Conservation (phyloP, 2,329 filamentous ascomycete genomes). For the Fusarium sacchari region DNA sequence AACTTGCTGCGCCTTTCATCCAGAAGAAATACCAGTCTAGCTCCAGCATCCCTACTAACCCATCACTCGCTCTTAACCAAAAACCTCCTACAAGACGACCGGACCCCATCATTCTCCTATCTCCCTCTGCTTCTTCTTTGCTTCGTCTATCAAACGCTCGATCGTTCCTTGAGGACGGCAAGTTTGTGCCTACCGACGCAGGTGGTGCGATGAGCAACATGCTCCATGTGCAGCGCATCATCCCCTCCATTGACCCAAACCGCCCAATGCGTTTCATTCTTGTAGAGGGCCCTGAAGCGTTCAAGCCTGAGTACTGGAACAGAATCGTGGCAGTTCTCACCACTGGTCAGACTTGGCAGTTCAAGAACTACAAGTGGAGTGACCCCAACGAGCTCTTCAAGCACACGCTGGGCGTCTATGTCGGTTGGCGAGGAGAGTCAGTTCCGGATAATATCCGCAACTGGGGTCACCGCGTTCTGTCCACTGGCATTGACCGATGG, state of each 20-base stretch:
- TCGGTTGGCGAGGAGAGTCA: slow-evolving; percentile 90
- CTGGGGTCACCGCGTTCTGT: slow-evolving; percentile 87
- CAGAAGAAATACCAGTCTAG: slow-evolving; percentile 63
- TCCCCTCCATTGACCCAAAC: slow-evolving; percentile 75
- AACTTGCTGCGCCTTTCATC: slow-evolving; percentile 82
- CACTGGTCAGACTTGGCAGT: slow-evolving; percentile 97
- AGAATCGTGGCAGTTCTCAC: slow-evolving; percentile 97
- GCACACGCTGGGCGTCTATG: slow-evolving; percentile 86
- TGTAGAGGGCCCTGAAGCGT: slow-evolving; percentile 91
- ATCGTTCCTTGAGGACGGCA: slow-evolving; percentile 86
- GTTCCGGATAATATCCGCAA: slow-evolving; percentile 79
- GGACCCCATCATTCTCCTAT: slow-evolving; percentile 95
- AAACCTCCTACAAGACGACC: slow-evolving; percentile 62
- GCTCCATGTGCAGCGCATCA: slow-evolving; percentile 82
- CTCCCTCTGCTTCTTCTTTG: slow-evolving; percentile 92
- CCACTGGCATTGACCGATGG: slow-evolving; percentile 86
- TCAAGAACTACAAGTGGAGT: slow-evolving; percentile 97
- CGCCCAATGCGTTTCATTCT: slow-evolving; percentile 92
- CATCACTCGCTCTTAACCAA: slow-evolving; percentile 64
- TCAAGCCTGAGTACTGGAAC: slow-evolving; percentile 98
- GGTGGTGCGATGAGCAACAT: slow-evolving; percentile 78
- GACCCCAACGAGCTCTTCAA: slow-evolving; percentile 88
- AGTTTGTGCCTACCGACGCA: slow-evolving; percentile 81
- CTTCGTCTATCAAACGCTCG: slow-evolving; percentile 97
- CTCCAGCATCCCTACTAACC: slow-evolving; percentile 53